These are phyloP conservation scores for Globisporangium apiculatum DNA, from an alignment of 352 stramenopile species.

Conservation along the genomic window DNA sequence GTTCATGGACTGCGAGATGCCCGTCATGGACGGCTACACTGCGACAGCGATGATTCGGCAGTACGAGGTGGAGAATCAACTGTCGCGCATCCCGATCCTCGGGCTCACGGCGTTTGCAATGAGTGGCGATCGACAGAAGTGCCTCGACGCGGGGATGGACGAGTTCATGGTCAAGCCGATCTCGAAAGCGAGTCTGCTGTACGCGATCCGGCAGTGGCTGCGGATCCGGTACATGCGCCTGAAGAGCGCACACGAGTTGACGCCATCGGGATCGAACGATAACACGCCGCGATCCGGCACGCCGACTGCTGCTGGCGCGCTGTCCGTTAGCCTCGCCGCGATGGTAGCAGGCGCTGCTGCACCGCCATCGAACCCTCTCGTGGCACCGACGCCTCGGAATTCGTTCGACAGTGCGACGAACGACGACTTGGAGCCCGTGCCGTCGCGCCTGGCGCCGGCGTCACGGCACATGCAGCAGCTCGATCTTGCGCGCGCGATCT, in stretches of 20 bases:
- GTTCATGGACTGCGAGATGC: slow-evolving; percentile 84
- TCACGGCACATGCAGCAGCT: slow-evolving; percentile 75
- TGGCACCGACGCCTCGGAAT: slow-evolving; percentile 10
- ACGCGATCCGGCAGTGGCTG: slow-evolving; percentile 65
- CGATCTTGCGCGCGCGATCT: slow-evolving; percentile 67
- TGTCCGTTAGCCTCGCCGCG: neutral
- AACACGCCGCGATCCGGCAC: slow-evolving; percentile 5
- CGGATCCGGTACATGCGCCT: slow-evolving; percentile 39
- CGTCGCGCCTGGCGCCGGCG: slow-evolving; percentile 37
- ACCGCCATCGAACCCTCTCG: slow-evolving; percentile 5
- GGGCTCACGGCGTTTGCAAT: slow-evolving; percentile 67
- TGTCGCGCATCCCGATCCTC: slow-evolving; percentile 59
- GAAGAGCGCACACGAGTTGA: slow-evolving; percentile 19
- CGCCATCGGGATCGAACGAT: slow-evolving; percentile 15
- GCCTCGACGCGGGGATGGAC: slow-evolving; percentile 57
- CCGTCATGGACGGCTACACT: slow-evolving; percentile 72
- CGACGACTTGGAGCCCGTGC: slow-evolving; percentile 13
- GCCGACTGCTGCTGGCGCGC: slow-evolving; percentile 2
- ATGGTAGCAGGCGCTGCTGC: neutral
- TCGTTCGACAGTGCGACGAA: slow-evolving; percentile 14
- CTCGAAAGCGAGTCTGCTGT: slow-evolving; percentile 52
- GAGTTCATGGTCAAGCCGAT: slow-evolving; percentile 81
- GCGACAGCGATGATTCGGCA: slow-evolving; percentile 56
- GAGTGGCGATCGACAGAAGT: slow-evolving; percentile 73
- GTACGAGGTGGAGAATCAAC: slow-evolving; percentile 52